phyloP scores from a whole-genome alignment of 768 basidiomycete genomes.

The Cyclocybe aegerita region DNA sequence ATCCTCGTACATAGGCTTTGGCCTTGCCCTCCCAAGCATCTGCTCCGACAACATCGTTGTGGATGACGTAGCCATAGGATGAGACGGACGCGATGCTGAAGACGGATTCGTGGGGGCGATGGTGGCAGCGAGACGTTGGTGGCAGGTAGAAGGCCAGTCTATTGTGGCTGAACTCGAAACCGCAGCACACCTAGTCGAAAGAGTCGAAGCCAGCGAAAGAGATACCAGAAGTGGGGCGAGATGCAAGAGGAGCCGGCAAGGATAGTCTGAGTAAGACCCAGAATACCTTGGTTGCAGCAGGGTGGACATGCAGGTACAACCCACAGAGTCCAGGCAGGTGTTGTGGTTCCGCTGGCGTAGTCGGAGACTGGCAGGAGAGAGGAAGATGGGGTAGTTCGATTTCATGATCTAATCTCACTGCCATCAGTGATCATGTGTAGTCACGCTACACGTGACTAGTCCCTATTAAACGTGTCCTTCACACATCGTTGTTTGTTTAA shows the following conservation, averaged over 20 bases:
- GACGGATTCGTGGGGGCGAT: constrained; percentile 54
- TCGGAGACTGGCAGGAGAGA: no score
- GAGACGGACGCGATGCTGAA: constrained; percentile 80
- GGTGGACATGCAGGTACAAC: no score
- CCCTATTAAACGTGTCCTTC: no score
- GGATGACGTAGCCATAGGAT: constrained; percentile 69
- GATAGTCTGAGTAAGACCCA: no score
- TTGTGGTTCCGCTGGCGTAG: no score
- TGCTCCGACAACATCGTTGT: constrained; percentile 69
- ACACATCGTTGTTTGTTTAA: no score
- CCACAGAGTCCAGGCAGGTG: no score
- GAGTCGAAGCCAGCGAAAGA: constrained; percentile 76
- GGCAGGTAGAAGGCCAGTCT: constrained; percentile 70
- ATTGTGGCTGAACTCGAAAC: constrained; percentile 68
- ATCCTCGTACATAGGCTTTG: constrained; percentile 49
- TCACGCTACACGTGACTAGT: no score
- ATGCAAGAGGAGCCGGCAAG: constrained; percentile 2
- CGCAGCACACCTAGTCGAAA: constrained; percentile 76
- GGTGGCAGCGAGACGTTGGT: constrained; percentile 32
- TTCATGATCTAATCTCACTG: no score
- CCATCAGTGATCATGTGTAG: no score
- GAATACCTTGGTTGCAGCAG: no score
- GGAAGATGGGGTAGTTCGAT: no score
- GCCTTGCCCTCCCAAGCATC: constrained; percentile 46
- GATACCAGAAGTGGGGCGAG: constrained; percentile 48